A percentile compares a stretch with the other conserved stretches of the same genome.
Conservation (phyloP, 805 yeast genomes). For the Blastobotrys parvus region DNA sequence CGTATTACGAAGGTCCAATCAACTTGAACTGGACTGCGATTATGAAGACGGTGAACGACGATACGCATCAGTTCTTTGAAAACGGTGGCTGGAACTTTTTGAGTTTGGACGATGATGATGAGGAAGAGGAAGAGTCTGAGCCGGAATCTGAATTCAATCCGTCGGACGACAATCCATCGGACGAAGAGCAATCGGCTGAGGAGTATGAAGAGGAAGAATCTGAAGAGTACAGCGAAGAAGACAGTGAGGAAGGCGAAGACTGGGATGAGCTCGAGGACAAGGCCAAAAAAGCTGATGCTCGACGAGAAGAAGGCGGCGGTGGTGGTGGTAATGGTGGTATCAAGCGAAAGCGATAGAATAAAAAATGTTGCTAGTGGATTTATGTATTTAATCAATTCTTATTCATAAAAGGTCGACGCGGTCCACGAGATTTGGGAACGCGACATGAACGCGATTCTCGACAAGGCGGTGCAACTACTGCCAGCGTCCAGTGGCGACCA, state of each 20-base stretch:
- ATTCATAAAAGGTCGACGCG: neutral
- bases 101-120: slow-evolving; percentile 80
- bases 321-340: neutral
- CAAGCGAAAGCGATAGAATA: neutral
- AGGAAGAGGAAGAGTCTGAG: slow-evolving; percentile 61
- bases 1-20: slow-evolving; percentile 88
- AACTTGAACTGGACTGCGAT: slow-evolving; percentile 93
- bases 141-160: slow-evolving; percentile 57
- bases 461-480: neutral
- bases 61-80: slow-evolving; percentile 87
- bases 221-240: slow-evolving; percentile 14
- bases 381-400: no score
- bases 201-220: slow-evolving; percentile 26
- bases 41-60: slow-evolving; percentile 87
- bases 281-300: neutral
- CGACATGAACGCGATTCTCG: neutral
- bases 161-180: slow-evolving; percentile 54
- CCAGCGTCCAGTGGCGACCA: no score
- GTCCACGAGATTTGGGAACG: neutral
- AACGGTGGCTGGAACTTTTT: slow-evolving; percentile 97
- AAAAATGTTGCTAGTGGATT: neutral
- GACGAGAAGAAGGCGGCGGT: neutral
- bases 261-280: slow-evolving; percentile 50
- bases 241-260: slow-evolving; percentile 27
- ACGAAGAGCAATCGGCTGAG: slow-evolving; percentile 35